Evolutionary conservation across 2,329 filamentous ascomycete species (phyloP), one percentile per base, ranked within the genome.

Genomic region (Immersiporthe knoxdaviesiana): DNA sequence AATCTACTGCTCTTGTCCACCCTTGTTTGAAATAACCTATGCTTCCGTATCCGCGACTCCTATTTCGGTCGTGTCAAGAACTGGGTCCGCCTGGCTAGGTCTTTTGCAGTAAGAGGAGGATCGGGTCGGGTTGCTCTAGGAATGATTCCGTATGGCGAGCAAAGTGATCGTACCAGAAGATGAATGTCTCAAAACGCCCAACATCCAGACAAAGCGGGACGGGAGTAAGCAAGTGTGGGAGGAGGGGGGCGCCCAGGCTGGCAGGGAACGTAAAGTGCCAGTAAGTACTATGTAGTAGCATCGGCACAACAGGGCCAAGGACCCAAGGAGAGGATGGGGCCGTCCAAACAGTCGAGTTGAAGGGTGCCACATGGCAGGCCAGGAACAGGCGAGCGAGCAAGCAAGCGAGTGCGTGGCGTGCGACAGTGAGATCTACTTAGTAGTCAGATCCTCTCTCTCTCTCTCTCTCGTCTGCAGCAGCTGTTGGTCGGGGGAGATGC

Each of bases 111-210:
- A 3, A 44, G 16, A 6, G 14, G 41, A 18, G 41, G 14, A 44
- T n/a, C n/a, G 14, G 41, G 41, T 18, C 18, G 18, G 18, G 18
- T 47, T 18, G 18, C 44, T 6, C 44, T 47, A 7, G 18, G 18
- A 47, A 21, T 6, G 44, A 47, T 47, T n/a, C n/a, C n/a, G n/a
- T n/a, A n/a, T n/a, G n/a, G n/a, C n/a, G n/a, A n/a, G n/a, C n/a
- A n/a, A n/a, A n/a, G n/a, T n/a, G n/a, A n/a, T n/a, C n/a, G n/a
- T n/a, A 77, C 1, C 86, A 86, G 0, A 87, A 89, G 77, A 89
- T 87, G 4, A 88, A 88, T 78, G 85, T 47, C 5, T 47, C 24
- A 2, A 30, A 35, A 35, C 8, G 24, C 52, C 44, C 72, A 81
- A 63, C 75, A 77, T 37, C 72, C 76, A 24, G 75, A 79, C 67